These are phyloP conservation scores for Urtica urens DNA, from an alignment of 306 rosid genomes.

Conservation along the genomic window DNA sequence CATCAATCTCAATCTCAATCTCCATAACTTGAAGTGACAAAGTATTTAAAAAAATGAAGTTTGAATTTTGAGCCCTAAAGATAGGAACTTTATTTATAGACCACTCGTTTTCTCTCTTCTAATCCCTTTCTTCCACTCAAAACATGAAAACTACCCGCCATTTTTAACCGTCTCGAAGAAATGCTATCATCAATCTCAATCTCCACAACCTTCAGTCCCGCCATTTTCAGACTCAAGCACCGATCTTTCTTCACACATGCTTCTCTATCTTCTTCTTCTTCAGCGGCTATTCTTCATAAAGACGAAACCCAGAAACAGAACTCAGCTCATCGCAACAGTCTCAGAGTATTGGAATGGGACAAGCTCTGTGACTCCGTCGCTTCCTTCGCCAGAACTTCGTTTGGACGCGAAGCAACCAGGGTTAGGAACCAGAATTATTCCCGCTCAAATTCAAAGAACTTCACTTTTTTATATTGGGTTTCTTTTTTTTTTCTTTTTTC, in stretches of 20 bases:
- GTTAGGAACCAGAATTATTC: no score
- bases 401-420: slow-evolving; percentile 69
- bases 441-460: background rate
- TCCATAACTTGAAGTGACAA: no score
- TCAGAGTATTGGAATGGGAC: slow-evolving; percentile 85
- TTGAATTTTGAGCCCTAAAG: no score
- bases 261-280: background rate
- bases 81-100: background rate
- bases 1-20: slow-evolving; percentile 15
- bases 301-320: background rate
- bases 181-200: slow-evolving; percentile 31
- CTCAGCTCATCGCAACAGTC: slow-evolving; percentile 51
- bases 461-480: background rate
- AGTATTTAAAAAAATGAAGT: no score
- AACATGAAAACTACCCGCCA: background rate
- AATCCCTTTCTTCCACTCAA: background rate
- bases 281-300: no score
- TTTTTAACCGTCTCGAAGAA: slow-evolving; percentile 4
- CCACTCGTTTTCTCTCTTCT: background rate
- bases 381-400: slow-evolving; percentile 69
- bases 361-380: slow-evolving; percentile 77
- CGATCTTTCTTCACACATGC: slow-evolving; percentile 15
- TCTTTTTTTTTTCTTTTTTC: background rate
- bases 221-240: slow-evolving; percentile 16
- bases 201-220: slow-evolving; percentile 14